Evolutionary conservation across 257 asterid species (phyloP).

Genomic region (Rhazya stricta): DNA sequence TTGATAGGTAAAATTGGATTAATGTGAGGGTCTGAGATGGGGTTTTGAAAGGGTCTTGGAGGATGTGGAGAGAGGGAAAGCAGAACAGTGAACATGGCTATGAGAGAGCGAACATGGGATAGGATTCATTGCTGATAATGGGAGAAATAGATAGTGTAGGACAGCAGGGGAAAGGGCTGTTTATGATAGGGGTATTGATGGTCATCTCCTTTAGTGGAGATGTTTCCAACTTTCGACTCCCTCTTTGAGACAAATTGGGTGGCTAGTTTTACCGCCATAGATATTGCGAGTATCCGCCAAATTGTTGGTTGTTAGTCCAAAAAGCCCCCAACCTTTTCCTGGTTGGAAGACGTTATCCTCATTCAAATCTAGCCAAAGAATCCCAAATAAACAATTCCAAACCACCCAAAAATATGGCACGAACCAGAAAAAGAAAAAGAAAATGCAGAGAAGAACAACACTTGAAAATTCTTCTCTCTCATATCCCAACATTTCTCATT

Average conservation of each 20-base stretch:
- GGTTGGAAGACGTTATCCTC: constrained; percentile 39
- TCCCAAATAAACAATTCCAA: constrained; percentile 30
- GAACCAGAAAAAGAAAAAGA: constrained; percentile 9
- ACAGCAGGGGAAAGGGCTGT: background rate
- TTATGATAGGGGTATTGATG: background rate
- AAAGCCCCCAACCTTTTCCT: constrained; percentile 14
- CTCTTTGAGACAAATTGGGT: too few species aligned
- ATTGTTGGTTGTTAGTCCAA: constrained; percentile 9
- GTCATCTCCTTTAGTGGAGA: background rate
- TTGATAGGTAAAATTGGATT: constrained; percentile 11
- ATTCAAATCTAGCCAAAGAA: constrained; percentile 42
- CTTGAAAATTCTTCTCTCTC: constrained; percentile 26
- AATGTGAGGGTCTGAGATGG: constrained; percentile 9
- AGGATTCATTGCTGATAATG: constrained; percentile 21
- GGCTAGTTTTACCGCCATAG: background rate
- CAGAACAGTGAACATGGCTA: constrained; percentile 37
- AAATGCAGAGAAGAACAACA: background rate
- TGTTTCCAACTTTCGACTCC: too few species aligned
- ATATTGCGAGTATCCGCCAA: constrained; percentile 12
- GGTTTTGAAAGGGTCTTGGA: constrained; percentile 26
- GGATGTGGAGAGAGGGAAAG: constrained; percentile 30
- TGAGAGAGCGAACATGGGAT: constrained; percentile 18
- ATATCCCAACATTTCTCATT: constrained; percentile 22
- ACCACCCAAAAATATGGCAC: constrained; percentile 27
- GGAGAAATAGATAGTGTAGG: constrained; percentile 27